These are phyloP conservation scores for Hypholoma sublateritium DNA, from an alignment of 768 basidiomycete species.

Conservation along the genomic window DNA sequence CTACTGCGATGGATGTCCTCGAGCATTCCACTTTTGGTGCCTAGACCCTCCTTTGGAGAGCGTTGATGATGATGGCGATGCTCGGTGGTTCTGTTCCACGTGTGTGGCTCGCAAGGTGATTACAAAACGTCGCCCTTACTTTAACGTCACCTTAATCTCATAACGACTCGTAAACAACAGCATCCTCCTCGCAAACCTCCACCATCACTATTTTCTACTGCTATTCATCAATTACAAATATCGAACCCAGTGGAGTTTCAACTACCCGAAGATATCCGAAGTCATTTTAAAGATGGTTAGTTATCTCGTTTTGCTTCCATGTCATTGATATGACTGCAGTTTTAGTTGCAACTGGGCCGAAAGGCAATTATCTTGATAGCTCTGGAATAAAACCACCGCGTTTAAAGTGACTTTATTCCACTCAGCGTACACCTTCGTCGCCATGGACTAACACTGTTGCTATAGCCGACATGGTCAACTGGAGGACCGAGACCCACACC, in stretches of 20 bases:
- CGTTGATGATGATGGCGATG: conserved; percentile 77
- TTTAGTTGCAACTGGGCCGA: conserved; percentile 74
- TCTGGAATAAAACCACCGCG: conserved; percentile 76
- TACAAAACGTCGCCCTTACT: conserved; percentile 16
- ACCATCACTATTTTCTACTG: conserved; percentile 65
- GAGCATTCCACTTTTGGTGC: conserved; percentile 96
- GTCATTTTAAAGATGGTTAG: conserved; percentile 86
- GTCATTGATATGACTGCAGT: conserved; percentile 14
- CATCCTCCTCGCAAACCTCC: conserved; percentile 68
- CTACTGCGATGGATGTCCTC: conserved; percentile 96
- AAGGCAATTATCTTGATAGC: conserved; percentile 82
- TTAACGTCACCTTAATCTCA: conserved; percentile 11
- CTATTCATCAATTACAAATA: conserved; percentile 68
- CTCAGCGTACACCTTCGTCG: conserved; percentile 3
- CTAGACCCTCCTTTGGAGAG: conserved; percentile 93
- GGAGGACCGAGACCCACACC: conserved; percentile 89
- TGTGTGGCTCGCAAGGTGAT: conserved; percentile 69
- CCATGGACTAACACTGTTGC: conserved; percentile 11
- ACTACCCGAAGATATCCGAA: conserved; percentile 81
- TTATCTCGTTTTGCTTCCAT: conserved; percentile 15
- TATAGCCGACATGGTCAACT: conserved; percentile 79
- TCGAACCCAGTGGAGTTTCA: conserved; percentile 80
- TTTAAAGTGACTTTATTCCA: conserved; percentile 58
- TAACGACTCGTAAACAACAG: conserved; percentile 36
- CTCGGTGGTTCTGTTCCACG: conserved; percentile 79